Conservation (phyloP, 768 basidiomycete species). For the Xerocomellus chrysenteron region DNA sequence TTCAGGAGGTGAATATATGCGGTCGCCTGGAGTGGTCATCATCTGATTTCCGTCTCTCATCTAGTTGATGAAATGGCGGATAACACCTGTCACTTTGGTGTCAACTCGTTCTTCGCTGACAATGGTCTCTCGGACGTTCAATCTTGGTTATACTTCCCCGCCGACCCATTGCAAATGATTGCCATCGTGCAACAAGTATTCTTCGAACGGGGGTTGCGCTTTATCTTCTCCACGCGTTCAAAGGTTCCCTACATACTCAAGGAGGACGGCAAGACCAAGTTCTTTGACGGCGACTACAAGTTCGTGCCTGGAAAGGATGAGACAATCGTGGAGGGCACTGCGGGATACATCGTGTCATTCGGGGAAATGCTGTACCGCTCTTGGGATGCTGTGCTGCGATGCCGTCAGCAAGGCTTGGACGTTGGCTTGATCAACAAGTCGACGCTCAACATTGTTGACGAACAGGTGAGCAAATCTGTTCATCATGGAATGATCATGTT, state of each 20-base stretch:
- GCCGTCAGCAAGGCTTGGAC: slow-evolving; percentile 68
- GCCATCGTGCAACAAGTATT: slow-evolving; percentile 76
- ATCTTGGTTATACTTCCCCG: slow-evolving; percentile 86
- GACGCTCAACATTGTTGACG: slow-evolving; percentile 80
- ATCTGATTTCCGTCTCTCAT: not conserved
- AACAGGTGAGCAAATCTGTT: slow-evolving; percentile 47
- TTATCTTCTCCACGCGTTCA: slow-evolving; percentile 86
- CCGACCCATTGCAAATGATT: slow-evolving; percentile 77
- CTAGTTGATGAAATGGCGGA: slow-evolving; percentile 71
- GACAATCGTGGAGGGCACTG: slow-evolving; percentile 70
- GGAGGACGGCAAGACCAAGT: slow-evolving; percentile 63
- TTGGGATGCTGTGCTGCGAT: slow-evolving; percentile 77
- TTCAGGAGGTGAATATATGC: slow-evolving; percentile 60
- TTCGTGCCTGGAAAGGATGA: slow-evolving; percentile 88
- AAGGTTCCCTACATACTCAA: slow-evolving; percentile 87
- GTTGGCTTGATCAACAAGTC: slow-evolving; percentile 88
- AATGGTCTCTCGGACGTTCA: slow-evolving; percentile 81
- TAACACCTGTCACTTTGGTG: slow-evolving; percentile 62
- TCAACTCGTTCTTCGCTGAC: slow-evolving; percentile 88
- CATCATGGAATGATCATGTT: not conserved
- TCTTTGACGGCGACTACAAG: slow-evolving; percentile 69
- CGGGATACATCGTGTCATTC: slow-evolving; percentile 81
- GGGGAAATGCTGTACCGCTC: slow-evolving; percentile 87
- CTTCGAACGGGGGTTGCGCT: slow-evolving; percentile 80
- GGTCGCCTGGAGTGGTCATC: not conserved